phyloP scores from a whole-genome alignment of 495 filamentous ascomycete species.

The Xylaria nigripes region DNA sequence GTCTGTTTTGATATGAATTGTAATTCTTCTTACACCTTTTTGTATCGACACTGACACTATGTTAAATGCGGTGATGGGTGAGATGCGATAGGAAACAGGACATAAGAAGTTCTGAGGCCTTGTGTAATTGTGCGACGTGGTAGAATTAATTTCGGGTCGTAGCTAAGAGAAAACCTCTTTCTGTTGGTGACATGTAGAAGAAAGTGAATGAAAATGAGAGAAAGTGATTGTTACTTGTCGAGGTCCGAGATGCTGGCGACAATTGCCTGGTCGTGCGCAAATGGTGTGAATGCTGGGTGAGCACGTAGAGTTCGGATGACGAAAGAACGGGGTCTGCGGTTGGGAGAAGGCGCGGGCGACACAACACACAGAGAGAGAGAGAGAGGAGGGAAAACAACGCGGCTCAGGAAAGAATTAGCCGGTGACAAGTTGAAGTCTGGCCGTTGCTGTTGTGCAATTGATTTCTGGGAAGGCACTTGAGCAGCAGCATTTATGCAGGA shows the following conservation, averaged over 20 bases:
- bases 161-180: neutral
- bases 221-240: neutral
- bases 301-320: conserved; percentile 11
- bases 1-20: neutral
- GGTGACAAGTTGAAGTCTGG: neutral
- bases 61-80: neutral
- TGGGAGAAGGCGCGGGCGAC: conserved; percentile 3
- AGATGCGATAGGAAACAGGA: neutral
- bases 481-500: neutral
- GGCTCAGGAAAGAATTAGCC: conserved; percentile 7
- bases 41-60: neutral
- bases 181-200: neutral
- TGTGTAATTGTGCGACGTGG: conserved; percentile 1
- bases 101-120: neutral
- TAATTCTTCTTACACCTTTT: neutral
- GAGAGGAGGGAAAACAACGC: conserved; percentile 16
- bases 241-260: neutral
- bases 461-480: neutral
- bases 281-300: neutral
- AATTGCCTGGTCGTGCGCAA: neutral
- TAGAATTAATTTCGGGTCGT: conserved; percentile 2
- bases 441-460: neutral
- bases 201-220: conserved; percentile 2
- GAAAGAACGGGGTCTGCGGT: conserved; percentile 25
- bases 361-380: too few species aligned